Percentiles rank a stretch among this genome's conserved stretches.
Evolutionary conservation across 768 basidiomycete species (phyloP).

Genomic region (Floccularia luteovirens): DNA sequence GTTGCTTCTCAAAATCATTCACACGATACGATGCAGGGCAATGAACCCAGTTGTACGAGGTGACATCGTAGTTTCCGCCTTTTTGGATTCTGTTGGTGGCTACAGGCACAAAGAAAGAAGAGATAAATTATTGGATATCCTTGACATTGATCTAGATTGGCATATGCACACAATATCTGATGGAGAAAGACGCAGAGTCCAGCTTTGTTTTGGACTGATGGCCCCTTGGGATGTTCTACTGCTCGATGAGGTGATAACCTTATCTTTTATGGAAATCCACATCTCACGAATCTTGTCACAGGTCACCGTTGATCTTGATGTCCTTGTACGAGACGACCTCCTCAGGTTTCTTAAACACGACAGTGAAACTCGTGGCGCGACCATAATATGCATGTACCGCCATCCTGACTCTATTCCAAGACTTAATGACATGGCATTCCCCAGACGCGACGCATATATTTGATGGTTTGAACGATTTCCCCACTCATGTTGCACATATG

Average conservation of each 20-base stretch:
- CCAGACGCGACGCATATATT: conserved; percentile 96
- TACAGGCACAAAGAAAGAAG: conserved; percentile 88
- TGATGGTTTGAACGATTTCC: conserved; percentile 86
- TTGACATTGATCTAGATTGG: conserved; percentile 96
- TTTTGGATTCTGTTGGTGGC: conserved; percentile 96
- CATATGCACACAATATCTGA: conserved; percentile 95
- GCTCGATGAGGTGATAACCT: conserved; percentile 73
- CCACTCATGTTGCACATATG: conserved; percentile 92
- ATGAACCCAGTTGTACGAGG: conserved; percentile 95
- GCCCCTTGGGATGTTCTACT: conserved; percentile 87
- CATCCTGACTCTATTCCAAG: conserved; percentile 2
- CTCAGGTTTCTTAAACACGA: conserved; percentile 82
- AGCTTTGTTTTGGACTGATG: conserved; percentile 96
- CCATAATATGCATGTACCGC: conserved; percentile 66
- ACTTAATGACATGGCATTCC: conserved; percentile 1
- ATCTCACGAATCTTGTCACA: conserved; percentile 16
- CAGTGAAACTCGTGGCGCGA: conserved; percentile 71
- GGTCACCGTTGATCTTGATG: conserved; percentile 97
- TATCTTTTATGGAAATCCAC: conserved; percentile 3
- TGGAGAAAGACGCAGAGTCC: conserved; percentile 87
- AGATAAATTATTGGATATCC: conserved; percentile 79
- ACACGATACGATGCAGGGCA: conserved; percentile 47
- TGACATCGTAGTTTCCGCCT: conserved; percentile 88
- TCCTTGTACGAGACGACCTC: conserved; percentile 89
- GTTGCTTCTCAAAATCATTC: conserved; percentile 2